Evolutionary conservation across 306 rosid species (phyloP).

Genomic region (Fagus sylvatica): DNA sequence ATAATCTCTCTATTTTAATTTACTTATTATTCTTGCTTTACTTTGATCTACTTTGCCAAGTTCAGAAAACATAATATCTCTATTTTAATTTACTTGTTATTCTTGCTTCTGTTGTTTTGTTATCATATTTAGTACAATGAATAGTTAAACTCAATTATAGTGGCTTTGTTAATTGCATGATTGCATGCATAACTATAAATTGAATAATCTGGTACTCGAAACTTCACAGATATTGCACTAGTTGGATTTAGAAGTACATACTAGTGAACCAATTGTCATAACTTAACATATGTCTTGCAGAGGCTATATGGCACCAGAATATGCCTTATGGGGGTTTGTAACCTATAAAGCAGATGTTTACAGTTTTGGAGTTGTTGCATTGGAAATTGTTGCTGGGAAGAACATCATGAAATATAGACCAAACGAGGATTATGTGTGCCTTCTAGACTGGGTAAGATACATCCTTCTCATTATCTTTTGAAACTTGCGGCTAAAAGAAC

Average conservation of each 20-base stretch:
- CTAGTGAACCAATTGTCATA: not conserved
- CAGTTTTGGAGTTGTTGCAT: constrained; percentile 60
- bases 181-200: too few species aligned
- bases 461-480: not conserved
- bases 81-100: too few species aligned
- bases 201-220: not conserved
- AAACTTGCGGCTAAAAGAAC: not conserved
- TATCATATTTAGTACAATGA: too few species aligned
- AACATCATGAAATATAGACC: constrained; percentile 40
- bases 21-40: too few species aligned
- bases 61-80: too few species aligned
- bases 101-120: too few species aligned
- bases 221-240: not conserved
- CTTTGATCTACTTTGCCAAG: too few species aligned
- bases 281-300: constrained; percentile 26
- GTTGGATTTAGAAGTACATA: not conserved
- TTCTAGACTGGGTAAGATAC: constrained; percentile 54
- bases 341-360: constrained; percentile 62
- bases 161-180: too few species aligned
- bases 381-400: constrained; percentile 51
- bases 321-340: constrained; percentile 63
- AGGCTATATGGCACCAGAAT: constrained; percentile 80
- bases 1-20: too few species aligned
- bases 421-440: constrained; percentile 50
- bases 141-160: too few species aligned